A percentile compares a stretch with the other conserved stretches of the same genome.
Conservation (phyloP, 441 rosid species). For the Manihot esculenta region DNA sequence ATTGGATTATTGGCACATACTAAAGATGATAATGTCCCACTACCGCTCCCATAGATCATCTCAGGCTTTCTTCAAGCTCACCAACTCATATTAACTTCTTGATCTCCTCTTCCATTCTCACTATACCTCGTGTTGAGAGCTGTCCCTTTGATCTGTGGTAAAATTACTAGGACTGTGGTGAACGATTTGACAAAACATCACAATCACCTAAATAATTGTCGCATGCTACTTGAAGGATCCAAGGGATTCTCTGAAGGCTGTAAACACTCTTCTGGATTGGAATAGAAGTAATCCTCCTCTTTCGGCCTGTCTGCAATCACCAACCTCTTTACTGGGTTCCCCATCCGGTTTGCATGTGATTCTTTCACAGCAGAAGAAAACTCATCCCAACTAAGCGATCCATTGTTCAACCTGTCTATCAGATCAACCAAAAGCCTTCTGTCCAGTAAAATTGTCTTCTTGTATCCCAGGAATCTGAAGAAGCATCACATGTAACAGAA, state of each 20-base stretch:
- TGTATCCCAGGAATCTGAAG: slow-evolving; percentile 77
- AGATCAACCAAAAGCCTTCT: slow-evolving; percentile 70
- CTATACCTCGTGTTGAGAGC: too few species aligned
- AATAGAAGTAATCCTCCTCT: slow-evolving; percentile 88
- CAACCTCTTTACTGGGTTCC: slow-evolving; percentile 53
- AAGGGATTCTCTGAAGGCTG: slow-evolving; percentile 34
- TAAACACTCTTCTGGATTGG: slow-evolving; percentile 89
- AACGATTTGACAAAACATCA: slow-evolving; percentile 18
- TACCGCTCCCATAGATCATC: slow-evolving; percentile 26
- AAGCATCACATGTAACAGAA: neutral
- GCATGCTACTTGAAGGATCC: slow-evolving; percentile 33
- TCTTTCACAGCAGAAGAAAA: slow-evolving; percentile 70
- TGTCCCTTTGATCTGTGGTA: slow-evolving; percentile 24
- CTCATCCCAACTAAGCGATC: slow-evolving; percentile 72
- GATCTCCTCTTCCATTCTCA: slow-evolving; percentile 15
- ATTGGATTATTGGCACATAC: slow-evolving; percentile 37
- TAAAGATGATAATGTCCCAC: slow-evolving; percentile 17
- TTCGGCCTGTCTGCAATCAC: slow-evolving; percentile 77
- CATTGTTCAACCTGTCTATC: slow-evolving; percentile 62
- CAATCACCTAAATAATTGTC: slow-evolving; percentile 20
- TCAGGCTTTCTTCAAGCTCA: slow-evolving; percentile 18
- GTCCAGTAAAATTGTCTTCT: slow-evolving; percentile 70
- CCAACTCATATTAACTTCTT: slow-evolving; percentile 1
- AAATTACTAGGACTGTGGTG: slow-evolving; percentile 25
- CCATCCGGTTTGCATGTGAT: slow-evolving; percentile 59